These are phyloP conservation scores for Ustilago lituana DNA, from an alignment of 1,284 basidiomycete genomes.

Conservation along the genomic window DNA sequence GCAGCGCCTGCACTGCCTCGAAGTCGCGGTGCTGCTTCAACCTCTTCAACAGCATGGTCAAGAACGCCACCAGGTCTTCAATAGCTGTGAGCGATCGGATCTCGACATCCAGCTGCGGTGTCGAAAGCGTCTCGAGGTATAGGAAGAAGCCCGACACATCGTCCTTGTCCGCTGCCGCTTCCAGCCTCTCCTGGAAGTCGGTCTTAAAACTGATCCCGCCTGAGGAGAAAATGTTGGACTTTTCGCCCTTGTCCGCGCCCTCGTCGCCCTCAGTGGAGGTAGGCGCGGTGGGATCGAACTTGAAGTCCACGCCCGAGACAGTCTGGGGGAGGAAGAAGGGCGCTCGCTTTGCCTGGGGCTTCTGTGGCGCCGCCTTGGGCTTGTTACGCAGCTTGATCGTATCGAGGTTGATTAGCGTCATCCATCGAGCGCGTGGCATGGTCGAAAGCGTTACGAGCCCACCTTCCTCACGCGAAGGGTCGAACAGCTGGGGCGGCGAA, in stretches of 20 bases:
- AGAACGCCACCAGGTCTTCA: slow-evolving; percentile 76
- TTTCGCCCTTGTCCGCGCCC: slow-evolving; percentile 1
- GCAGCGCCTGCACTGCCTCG: slow-evolving; percentile 90
- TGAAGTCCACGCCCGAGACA: slow-evolving; percentile 40
- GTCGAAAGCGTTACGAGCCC: slow-evolving; percentile 82
- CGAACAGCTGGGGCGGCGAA: slow-evolving; percentile 71
- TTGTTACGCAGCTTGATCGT: slow-evolving; percentile 91
- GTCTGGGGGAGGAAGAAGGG: slow-evolving; percentile 87
- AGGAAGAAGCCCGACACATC: slow-evolving; percentile 75
- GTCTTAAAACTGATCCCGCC: slow-evolving; percentile 50
- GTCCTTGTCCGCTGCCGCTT: slow-evolving; percentile 31
- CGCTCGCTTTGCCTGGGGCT: slow-evolving; percentile 80
- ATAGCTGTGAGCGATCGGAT: slow-evolving; percentile 79
- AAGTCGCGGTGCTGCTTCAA: slow-evolving; percentile 86
- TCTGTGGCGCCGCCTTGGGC: slow-evolving; percentile 93
- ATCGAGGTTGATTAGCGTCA: slow-evolving; percentile 93
- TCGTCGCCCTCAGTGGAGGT: background rate
- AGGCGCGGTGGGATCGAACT: slow-evolving; percentile 32
- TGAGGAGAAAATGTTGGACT: slow-evolving; percentile 38
- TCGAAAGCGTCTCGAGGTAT: slow-evolving; percentile 85
- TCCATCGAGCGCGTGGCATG: slow-evolving; percentile 92
- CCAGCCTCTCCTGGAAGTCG: slow-evolving; percentile 51
- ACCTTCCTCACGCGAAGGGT: slow-evolving; percentile 18
- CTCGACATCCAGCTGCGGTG: slow-evolving; percentile 89
- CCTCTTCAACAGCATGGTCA: slow-evolving; percentile 78